Conservation (phyloP, 2,329 filamentous ascomycete genomes). For the Colletotrichum spinosum region DNA sequence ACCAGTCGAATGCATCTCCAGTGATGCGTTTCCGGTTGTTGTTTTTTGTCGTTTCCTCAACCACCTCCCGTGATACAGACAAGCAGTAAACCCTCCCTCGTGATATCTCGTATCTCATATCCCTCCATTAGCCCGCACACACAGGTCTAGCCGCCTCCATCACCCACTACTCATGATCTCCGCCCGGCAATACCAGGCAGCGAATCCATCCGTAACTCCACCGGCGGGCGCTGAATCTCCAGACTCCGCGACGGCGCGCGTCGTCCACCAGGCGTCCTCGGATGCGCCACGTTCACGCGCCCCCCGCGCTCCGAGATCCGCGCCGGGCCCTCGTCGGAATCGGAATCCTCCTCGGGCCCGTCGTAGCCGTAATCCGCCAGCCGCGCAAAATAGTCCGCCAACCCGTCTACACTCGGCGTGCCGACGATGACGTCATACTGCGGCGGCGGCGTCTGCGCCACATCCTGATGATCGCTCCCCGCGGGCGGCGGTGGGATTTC, state of each 20-base stretch:
- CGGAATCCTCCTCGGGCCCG: constrained; percentile 56
- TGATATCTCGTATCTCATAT: no score
- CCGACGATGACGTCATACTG: constrained; percentile 85
- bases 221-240: constrained; percentile 61
- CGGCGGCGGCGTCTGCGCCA: constrained; percentile 81
- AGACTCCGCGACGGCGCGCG: constrained; percentile 67
- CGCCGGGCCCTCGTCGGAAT: constrained; percentile 56
- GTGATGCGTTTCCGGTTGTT: no score
- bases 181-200: constrained; percentile 11
- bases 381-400: constrained; percentile 90
- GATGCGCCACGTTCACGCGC: constrained; percentile 68
- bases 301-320: constrained; percentile 63
- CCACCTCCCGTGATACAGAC: no score
- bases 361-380: constrained; percentile 76
- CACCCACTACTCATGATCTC: neutral
- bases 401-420: constrained; percentile 71
- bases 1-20: no score
- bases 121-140: no score
- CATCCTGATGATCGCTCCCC: constrained; percentile 38
- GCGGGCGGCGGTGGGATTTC: constrained; percentile 78
- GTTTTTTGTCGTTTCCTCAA: no score
- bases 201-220: constrained; percentile 47
- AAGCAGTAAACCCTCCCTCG: no score
- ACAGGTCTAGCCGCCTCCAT: no score
- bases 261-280: constrained; percentile 64